Conservation (phyloP, 2,329 filamentous ascomycete genomes). For the Colletotrichum lentis region DNA sequence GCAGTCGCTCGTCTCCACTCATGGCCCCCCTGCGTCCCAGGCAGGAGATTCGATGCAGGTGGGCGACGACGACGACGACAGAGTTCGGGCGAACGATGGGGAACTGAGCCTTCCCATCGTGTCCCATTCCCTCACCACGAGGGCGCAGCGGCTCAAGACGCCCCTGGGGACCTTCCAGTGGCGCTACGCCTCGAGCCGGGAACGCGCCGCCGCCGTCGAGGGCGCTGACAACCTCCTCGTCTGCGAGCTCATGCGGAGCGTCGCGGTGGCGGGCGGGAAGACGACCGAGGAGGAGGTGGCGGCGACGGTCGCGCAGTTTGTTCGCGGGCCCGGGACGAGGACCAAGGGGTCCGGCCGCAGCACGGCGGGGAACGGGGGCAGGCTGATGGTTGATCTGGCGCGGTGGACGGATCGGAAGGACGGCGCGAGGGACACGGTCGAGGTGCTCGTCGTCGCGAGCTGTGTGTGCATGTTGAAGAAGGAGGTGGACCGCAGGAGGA, state of each 20-base stretch:
- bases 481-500: constrained; percentile 66
- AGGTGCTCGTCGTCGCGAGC: constrained; percentile 63
- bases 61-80: constrained; percentile 40
- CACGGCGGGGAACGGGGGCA: constrained; percentile 60
- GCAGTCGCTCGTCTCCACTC: constrained; percentile 17
- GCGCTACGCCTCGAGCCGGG: constrained; percentile 60
- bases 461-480: constrained; percentile 71
- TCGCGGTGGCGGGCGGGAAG: constrained; percentile 41
- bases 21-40: constrained; percentile 35
- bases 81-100: constrained; percentile 37
- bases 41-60: constrained; percentile 41
- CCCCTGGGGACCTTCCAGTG: constrained; percentile 63
- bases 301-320: constrained; percentile 53
- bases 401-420: constrained; percentile 48
- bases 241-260: constrained; percentile 56
- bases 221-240: constrained; percentile 57
- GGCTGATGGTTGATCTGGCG: constrained; percentile 54
- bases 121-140: constrained; percentile 55
- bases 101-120: constrained; percentile 41
- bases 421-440: constrained; percentile 51
- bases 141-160: constrained; percentile 56
- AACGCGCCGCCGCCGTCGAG: constrained; percentile 54
- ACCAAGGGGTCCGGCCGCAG: constrained; percentile 49
- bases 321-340: constrained; percentile 52
- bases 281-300: constrained; percentile 38